A percentile compares a stretch with the other conserved stretches of the same genome.
Evolutionary conservation across 169 alveolate species (phyloP).

Genomic region (Theileria annulata): DNA sequence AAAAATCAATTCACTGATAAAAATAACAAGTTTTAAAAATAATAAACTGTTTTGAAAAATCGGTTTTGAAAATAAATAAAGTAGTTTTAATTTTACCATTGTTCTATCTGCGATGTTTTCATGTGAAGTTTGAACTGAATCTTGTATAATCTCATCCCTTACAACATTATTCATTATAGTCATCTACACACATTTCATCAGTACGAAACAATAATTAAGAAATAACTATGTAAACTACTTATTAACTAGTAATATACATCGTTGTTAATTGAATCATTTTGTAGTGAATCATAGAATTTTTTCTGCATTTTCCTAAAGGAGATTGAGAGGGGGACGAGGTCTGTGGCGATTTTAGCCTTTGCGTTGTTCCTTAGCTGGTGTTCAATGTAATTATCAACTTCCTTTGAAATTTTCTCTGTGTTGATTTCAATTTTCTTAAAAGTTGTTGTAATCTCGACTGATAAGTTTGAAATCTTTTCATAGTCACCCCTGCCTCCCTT

Average conservation of each 20-base stretch:
- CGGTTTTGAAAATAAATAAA: not conserved
- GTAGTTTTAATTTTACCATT: constrained; percentile 3
- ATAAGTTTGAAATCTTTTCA: constrained; percentile 30
- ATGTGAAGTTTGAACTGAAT: constrained; percentile 50
- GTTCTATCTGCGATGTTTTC: constrained; percentile 64
- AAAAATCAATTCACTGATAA: not conserved
- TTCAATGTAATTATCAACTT: constrained; percentile 48
- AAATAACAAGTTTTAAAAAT: not conserved
- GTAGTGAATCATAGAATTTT: constrained; percentile 49
- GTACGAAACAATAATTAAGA: not conserved
- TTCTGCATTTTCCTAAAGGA: constrained; percentile 52
- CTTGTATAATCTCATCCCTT: constrained; percentile 55
- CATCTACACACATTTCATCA: not conserved
- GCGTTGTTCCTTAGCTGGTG: constrained; percentile 62
- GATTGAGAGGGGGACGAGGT: constrained; percentile 40
- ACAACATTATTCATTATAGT: constrained; percentile 1
- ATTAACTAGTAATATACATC: constrained; percentile 2
- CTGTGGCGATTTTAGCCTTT: constrained; percentile 59
- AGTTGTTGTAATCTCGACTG: constrained; percentile 51
- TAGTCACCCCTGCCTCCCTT: constrained; percentile 45
- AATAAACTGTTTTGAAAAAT: too few species aligned
- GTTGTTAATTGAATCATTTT: constrained; percentile 33
- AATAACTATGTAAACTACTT: constrained; percentile 20
- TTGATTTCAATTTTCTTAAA: constrained; percentile 60
- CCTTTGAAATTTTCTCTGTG: constrained; percentile 52